A percentile compares a stretch with the other conserved stretches of the same genome.
These are phyloP conservation scores for Limonium bicolor DNA, from an alignment of 148 eudicot genomes.

Conservation along the genomic window DNA sequence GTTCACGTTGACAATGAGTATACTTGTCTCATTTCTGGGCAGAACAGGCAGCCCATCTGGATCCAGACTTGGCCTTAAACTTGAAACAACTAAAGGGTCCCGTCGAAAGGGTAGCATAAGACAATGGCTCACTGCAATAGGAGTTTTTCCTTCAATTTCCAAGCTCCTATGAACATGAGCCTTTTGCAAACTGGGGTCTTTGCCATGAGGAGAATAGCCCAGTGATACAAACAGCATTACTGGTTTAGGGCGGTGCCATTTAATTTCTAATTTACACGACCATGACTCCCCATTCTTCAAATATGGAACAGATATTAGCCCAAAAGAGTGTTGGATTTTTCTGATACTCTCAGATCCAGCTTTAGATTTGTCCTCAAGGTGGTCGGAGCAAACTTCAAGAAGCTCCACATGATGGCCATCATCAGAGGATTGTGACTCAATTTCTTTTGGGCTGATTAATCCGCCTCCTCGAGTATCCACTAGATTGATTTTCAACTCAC, in stretches of 20 bases:
- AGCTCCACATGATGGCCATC: conserved; percentile 90
- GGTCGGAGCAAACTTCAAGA: conserved; percentile 46
- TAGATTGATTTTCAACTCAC: conserved; percentile 84
- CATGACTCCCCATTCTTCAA: conserved; percentile 59
- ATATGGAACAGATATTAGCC: conserved; percentile 71
- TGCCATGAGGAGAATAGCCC: conserved; percentile 56
- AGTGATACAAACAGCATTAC: conserved; percentile 82
- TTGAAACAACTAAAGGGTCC: conserved; percentile 70
- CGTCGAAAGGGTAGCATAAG: conserved; percentile 69
- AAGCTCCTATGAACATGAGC: conserved; percentile 89
- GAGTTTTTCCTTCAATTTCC: conserved; percentile 80
- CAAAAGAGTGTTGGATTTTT: conserved; percentile 90
- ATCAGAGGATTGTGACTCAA: conserved; percentile 40
- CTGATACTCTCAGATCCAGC: conserved; percentile 31
- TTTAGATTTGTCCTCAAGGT: conserved; percentile 25
- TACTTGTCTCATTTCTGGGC: conserved; percentile 57
- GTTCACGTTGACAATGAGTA: conserved; percentile 57
- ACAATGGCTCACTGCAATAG: conserved; percentile 53
- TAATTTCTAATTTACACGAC: conserved; percentile 79
- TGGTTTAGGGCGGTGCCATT: conserved; percentile 93
- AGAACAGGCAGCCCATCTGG: conserved; percentile 38
- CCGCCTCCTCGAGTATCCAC: conserved; percentile 96
- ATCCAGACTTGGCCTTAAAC: conserved; percentile 28
- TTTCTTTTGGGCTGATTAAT: conserved; percentile 86
- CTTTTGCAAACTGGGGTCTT: conserved; percentile 46